Percentiles rank a stretch among this genome's conserved stretches.
Conservation (phyloP, 2,329 filamentous ascomycete genomes). For the Pyrenochaeta sp. region DNA sequence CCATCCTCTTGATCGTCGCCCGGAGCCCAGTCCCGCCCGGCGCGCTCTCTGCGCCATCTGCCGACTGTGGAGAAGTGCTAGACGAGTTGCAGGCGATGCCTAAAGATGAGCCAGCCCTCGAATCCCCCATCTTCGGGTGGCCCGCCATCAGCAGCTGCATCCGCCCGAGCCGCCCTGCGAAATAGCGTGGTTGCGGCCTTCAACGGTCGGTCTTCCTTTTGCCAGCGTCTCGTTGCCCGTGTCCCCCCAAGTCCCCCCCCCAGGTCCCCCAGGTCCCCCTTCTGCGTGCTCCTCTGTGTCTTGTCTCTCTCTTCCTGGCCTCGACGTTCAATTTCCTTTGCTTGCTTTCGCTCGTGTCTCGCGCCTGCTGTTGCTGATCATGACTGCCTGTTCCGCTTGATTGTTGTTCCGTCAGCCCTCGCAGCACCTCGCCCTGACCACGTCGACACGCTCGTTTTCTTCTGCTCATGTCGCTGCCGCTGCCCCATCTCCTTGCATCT, state of each 20-base stretch:
- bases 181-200: slow-evolving; percentile 51
- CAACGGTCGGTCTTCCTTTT: slow-evolving; percentile 44
- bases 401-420: slow-evolving; percentile 21
- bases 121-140: slow-evolving; percentile 47
- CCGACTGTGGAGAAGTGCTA: slow-evolving; percentile 13
- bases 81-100: slow-evolving; percentile 10
- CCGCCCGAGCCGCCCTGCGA: slow-evolving; percentile 43
- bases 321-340: slow-evolving; percentile 4
- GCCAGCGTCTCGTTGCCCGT: slow-evolving; percentile 13
- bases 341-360: slow-evolving; percentile 4
- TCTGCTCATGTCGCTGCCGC: slow-evolving; percentile 2
- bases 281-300: slow-evolving; percentile 1
- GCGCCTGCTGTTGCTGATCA: slow-evolving; percentile 20
- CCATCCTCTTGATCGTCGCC: background rate
- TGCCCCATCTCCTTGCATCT: background rate
- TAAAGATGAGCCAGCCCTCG: slow-evolving; percentile 27
- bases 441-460: slow-evolving; percentile 7
- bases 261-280: slow-evolving; percentile 3
- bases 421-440: slow-evolving; percentile 5
- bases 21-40: background rate
- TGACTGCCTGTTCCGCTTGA: slow-evolving; percentile 25
- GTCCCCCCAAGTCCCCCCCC: too few relatives aligned
- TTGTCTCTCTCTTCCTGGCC: slow-evolving; percentile 2
- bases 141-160: slow-evolving; percentile 37
- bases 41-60: slow-evolving; percentile 9